Evolutionary conservation across 805 yeast species (phyloP), one percentile per base, ranked within the genome.

Genomic region (Candida qinlingensis): DNA sequence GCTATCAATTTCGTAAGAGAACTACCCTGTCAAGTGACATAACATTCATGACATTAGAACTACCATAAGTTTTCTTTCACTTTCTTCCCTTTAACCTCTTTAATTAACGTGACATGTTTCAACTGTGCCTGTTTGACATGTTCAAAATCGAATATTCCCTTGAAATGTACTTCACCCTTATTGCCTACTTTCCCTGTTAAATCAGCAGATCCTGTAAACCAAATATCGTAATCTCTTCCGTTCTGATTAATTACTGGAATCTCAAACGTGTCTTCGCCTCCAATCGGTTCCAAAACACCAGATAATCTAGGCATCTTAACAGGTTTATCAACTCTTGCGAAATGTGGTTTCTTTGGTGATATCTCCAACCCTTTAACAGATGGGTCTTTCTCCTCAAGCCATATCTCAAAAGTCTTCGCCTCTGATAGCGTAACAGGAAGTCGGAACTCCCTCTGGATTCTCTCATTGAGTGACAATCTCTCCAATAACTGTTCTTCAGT

Each of bases 71-170:
- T 41, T 10, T 46, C 48, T 34, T 56, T 50, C 12, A 44, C 52
- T 30, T 54, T 54, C 41, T 55, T 50, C 1, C 62, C 62, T 3
- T 53, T 45, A 1, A 50, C 48, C 2, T 41, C 44, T 33, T 39
- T 49, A 12, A 57, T 51, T 37, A 60, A 42, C 37, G 55, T 54
- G 0, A 59, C 59, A 7, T 52, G 52, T 2, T 37, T 30, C 10
- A 61, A 39, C n/a, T 54, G 52, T 6, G 61, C 63, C 28, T 58
- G 60, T n/a, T 57, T 61, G 19, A 44, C 38, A 47, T 61, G 63
- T 25, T 59, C 64, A 26, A 55, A 48, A 36, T 58, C 62, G 37
- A 58, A 59, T 7, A 54, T 48, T 4, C 64, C 64, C 31, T 52
- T 58, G 42, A 54, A 59, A 1, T 54, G 57, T 6, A 59, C 58